Evolutionary conservation across 192 early-diverging fungal genomes (phyloP).

Genomic region (Chytriomyces sp.): DNA sequence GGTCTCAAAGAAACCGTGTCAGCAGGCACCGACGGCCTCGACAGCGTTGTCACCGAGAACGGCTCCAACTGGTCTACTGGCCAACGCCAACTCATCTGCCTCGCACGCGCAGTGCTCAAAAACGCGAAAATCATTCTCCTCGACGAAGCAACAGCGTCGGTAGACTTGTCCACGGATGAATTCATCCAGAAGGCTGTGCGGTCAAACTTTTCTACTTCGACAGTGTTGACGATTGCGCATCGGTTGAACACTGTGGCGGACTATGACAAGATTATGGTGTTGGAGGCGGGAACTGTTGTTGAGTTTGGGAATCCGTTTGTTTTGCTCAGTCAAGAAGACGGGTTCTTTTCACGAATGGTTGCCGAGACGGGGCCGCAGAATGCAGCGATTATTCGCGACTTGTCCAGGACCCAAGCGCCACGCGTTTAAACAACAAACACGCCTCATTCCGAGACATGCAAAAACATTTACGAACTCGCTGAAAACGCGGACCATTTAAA

Average conservation of each 20-base stretch:
- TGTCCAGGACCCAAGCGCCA: too few relatives aligned
- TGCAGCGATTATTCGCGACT: conserved; percentile 38
- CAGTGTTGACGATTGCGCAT: conserved; percentile 66
- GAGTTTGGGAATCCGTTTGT: conserved; percentile 70
- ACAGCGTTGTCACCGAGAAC: conserved; percentile 71
- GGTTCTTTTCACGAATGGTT: conserved; percentile 80
- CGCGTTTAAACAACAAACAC: too few relatives aligned
- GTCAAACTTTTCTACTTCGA: conserved; percentile 56
- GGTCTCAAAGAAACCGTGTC: conserved; percentile 34
- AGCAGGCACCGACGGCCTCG: conserved; percentile 53
- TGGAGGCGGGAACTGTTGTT: conserved; percentile 71
- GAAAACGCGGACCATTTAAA: too few relatives aligned
- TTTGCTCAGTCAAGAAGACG: conserved; percentile 52
- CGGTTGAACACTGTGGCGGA: conserved; percentile 63
- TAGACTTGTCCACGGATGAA: conserved; percentile 54
- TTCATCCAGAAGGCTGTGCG: conserved; percentile 60
- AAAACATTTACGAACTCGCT: too few relatives aligned
- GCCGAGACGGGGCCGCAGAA: conserved; percentile 63
- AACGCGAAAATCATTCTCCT: conserved; percentile 46
- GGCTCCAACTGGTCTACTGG: conserved; percentile 70
- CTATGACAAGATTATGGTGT: conserved; percentile 74
- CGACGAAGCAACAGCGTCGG: conserved; percentile 54
- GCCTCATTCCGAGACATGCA: too few relatives aligned
- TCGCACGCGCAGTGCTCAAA: conserved; percentile 59
- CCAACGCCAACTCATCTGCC: conserved; percentile 76